These are phyloP conservation scores for Pleurotus cornucopiae DNA, from an alignment of 768 basidiomycete genomes.

Conservation along the genomic window DNA sequence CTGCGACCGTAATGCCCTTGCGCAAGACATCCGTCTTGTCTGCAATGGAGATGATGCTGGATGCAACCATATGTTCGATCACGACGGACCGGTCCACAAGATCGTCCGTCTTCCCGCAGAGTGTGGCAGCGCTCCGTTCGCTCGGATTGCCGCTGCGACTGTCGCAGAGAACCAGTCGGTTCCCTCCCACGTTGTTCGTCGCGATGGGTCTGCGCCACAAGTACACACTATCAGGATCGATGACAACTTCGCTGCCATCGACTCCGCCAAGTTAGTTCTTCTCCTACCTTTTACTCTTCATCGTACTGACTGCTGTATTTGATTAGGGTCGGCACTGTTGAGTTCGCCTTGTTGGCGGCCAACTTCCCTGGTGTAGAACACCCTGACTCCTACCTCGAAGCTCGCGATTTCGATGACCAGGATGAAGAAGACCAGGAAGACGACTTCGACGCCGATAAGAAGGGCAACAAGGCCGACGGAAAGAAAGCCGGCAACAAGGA, in stretches of 20 bases:
- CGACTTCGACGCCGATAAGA: not conserved
- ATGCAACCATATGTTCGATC: constrained; percentile 37
- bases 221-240: constrained; percentile 31
- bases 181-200: constrained; percentile 20
- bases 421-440: not conserved
- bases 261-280: constrained; percentile 14
- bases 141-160: constrained; percentile 28
- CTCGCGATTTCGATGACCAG: not conserved
- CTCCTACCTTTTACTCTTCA: not conserved
- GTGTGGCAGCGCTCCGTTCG: constrained; percentile 17
- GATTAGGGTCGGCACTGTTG: not conserved
- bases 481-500: not conserved
- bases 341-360: constrained; percentile 1
- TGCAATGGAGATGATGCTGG: constrained; percentile 15
- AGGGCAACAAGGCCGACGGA: not conserved
- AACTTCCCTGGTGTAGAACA: not conserved
- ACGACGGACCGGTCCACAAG: constrained; percentile 39
- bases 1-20: constrained; percentile 5
- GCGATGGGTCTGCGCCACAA: constrained; percentile 19
- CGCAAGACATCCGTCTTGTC: constrained; percentile 8
- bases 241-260: constrained; percentile 26
- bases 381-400: not conserved
- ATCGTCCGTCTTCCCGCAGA: constrained; percentile 46
- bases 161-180: constrained; percentile 32
- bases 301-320: not conserved